Base-by-base conservation (phyloP, 2,329 filamentous ascomycete species). In the Paracorniculantispora psalliotae region DNA sequence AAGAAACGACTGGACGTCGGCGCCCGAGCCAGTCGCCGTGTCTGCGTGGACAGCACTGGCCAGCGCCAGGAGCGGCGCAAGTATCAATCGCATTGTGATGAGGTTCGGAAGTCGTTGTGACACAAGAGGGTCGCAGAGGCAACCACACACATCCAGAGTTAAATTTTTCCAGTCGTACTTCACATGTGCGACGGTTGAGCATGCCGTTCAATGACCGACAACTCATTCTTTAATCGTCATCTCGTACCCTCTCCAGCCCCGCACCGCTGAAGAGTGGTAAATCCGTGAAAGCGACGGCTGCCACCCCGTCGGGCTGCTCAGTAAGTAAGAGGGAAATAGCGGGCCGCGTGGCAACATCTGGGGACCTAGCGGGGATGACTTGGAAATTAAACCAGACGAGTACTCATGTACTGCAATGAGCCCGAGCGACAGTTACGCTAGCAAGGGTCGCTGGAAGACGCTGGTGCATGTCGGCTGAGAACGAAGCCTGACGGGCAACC, bases 401-500 rank as follows among this genome's bases (percentile, higher is more conserved):
- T 15, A 8, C 12, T 4, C 6, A 15, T 13, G 33, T 12, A 37
- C 33, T 37, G 12, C 33, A n/a, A n/a, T n/a, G n/a, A n/a, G n/a
- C n/a, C n/a, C n/a, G n/a, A n/a, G n/a, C 21, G 43, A n/a, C 44
- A 26, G 35, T 17, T 39, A 26, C 25, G 35, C 33, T 57, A 57
- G 23, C 23, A 57, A 23, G 54, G 54, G 6, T 28, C 23, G n/a
- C 21, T 19, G 1, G 19, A 39, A 21, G 33, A 35, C 19, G 17
- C n/a, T 13, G 46, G 25, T 7, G 43, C 53, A 39, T 26, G 12
- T 21, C 49, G 43, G 44, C 54, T 49, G 54, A 57, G 54, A 43
- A 48, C 33, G 25, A 57, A 57, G 54, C 54, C 54, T 47, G 26
- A 28, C 43, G 19, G 17, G 53, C 53, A 35, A 41, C 23, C 23